Base-by-base conservation (phyloP, 768 basidiomycete species). In the Wakefieldia striispora region DNA sequence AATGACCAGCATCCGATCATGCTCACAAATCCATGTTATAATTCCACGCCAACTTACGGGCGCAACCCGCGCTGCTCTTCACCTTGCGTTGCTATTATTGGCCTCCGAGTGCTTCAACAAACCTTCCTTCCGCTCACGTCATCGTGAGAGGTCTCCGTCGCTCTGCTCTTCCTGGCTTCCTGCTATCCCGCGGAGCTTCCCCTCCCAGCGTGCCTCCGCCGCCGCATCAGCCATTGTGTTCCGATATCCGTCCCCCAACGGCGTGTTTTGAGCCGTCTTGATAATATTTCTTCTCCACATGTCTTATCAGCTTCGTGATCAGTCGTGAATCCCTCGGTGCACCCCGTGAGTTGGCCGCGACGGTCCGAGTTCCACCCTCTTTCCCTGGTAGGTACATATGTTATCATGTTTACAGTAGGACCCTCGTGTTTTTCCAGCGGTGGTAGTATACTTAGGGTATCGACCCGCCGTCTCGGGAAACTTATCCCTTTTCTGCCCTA, bases 251-350 rank as follows among this genome's bases (percentile, higher is more conserved):
- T n/a, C 24, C 12, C 31, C 41, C 40, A 20, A 4, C 26, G 10
- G n/a, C 8, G n/a, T 13, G 20, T 38, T 26, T 24, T 29, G 27
- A 46, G 7, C 33, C 24, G 16, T 40, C 17, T 12, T 38, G 11
- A 14, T 27, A 31, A 40, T 42, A 35, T 43, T 44, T 47, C 23
- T 41, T 47, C 27, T 17, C 11, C 34, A 10, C 31, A 26, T 44
- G 46, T 61, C 55, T 37, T 39, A 53, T 61, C 35, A 50, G 50
- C 29, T 41, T 43, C 31, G 52, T 56, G 40, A 56, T 60, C 44
- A 46, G 36, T 49, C 42, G 49, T 7, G 39, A 37, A 47, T 51
- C 53, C 17, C 21, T 47, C 45, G 39, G 19, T 21, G 20, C 26
- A 23, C 16, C 46, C 27, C 50, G 34, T 37, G 45, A 37, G 12